A percentile compares a stretch with the other conserved stretches of the same genome.
Conservation (phyloP, 1,139 yeast species). For the Torulaspora globosa region DNA sequence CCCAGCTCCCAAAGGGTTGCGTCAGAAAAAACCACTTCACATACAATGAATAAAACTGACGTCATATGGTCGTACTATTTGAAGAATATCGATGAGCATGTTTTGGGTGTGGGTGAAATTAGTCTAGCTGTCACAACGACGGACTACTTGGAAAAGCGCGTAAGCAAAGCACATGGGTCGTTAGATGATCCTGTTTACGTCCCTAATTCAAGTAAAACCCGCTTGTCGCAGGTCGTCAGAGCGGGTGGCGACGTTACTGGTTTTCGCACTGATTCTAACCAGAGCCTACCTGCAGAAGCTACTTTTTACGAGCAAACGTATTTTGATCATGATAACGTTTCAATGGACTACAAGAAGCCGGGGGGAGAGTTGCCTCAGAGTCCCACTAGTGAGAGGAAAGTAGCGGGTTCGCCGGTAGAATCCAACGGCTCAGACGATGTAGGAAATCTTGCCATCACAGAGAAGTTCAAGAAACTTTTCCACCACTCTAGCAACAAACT, state of each 20-base stretch:
- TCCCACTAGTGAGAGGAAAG: background rate
- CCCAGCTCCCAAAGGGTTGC: constrained; percentile 8
- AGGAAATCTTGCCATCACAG: constrained; percentile 23
- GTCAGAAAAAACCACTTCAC: constrained; percentile 7
- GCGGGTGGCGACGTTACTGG: constrained; percentile 48
- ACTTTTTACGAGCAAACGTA: constrained; percentile 21
- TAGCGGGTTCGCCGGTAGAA: constrained; percentile 5
- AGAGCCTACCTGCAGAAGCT: constrained; percentile 22
- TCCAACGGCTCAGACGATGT: constrained; percentile 11
- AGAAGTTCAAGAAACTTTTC: constrained; percentile 30
- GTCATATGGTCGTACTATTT: constrained; percentile 62
- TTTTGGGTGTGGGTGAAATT: constrained; percentile 59
- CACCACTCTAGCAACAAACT: constrained; percentile 21
- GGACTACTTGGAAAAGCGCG: constrained; percentile 48
- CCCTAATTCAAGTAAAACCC: constrained; percentile 31
- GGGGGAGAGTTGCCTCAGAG: constrained; percentile 13
- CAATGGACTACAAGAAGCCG: constrained; percentile 18
- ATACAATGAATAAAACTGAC: constrained; percentile 59
- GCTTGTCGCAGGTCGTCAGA: constrained; percentile 52
- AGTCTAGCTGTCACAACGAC: constrained; percentile 40
- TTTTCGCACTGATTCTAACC: constrained; percentile 35
- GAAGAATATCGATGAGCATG: constrained; percentile 62
- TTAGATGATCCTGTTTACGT: constrained; percentile 58
- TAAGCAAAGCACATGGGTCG: constrained; percentile 48
- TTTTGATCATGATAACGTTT: constrained; percentile 17